phyloP scores from a whole-genome alignment of 179 eudicot species.

The Heliamphora pulchella region DNA sequence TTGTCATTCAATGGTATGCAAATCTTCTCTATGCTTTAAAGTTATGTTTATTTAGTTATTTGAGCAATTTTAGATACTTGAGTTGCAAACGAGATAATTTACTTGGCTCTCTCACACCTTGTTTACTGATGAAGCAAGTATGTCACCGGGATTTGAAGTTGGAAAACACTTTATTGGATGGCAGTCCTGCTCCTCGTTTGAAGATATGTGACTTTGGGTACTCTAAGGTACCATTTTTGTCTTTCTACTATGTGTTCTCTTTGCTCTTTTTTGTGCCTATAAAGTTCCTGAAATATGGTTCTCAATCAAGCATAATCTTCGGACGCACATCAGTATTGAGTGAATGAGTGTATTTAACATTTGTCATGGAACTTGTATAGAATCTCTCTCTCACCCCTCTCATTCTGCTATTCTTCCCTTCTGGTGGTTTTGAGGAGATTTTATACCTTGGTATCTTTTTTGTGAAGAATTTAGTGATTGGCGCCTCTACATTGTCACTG shows the following conservation, averaged over 20 bases:
- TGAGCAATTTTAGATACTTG: background rate
- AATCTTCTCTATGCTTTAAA: constrained; percentile 2
- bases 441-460: background rate
- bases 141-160: constrained; percentile 90
- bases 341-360: background rate
- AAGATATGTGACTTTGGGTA: constrained; percentile 95
- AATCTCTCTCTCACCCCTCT: background rate
- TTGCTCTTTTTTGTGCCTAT: background rate
- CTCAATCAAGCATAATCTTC: background rate
- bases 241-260: background rate
- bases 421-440: background rate
- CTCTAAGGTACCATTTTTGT: constrained; percentile 51
- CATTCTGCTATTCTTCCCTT: background rate
- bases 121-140: constrained; percentile 55
- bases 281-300: background rate
- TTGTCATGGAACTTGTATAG: background rate
- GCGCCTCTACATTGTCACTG: background rate
- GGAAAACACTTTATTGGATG: constrained; percentile 86
- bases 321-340: background rate
- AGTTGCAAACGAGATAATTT: background rate
- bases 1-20: constrained; percentile 75
- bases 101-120: background rate
- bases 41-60: background rate
- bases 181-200: constrained; percentile 82
- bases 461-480: background rate